Base-by-base conservation (phyloP, 495 filamentous ascomycete genomes). In the Tuber brumale region DNA sequence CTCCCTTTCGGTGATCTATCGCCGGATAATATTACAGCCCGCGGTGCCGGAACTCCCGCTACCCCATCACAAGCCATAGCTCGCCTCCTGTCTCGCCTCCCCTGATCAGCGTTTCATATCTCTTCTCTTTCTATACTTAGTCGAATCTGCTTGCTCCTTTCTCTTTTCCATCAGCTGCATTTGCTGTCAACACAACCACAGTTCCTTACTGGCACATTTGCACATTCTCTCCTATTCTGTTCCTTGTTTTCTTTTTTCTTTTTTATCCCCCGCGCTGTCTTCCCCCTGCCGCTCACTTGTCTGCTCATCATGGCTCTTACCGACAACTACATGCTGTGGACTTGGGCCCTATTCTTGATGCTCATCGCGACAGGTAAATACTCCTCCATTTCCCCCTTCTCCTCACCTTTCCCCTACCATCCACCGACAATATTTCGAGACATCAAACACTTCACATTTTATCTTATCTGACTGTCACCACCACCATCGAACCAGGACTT, bases 311-410 rank as follows among this genome's bases (percentile, higher is more conserved):
- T 81, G 75, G 76, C 72, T 70, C 70, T 81, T 70, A 74, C 76
- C 37, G 76, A 83, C 57, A 81, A 75, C 74, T 94, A 93, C 86
- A 81, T 97, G 76, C 88, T 97, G 84, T 97, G 94, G 87, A 88
- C 89, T 75, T 83, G 92, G 72, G 86, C 88, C 77, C 87, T 95
- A 82, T 81, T 88, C 42, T 85, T 90, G 78, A 86, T 94, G 80
- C 77, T 93, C 72, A 81, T 87, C 72, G 87, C 88, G 37, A 90
- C 89, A 35, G 87, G 90, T 92, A 86, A 76, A 85, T 84, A 77
- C 69, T 75, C 72, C 51, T 46, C 51, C n/a, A 31, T 61, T 61
- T 74, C 77, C 66, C 72, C 75, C 71, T 76, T 76, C 73, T 66
- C 61, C 75, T 51, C 43, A 46, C 69, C 48, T 71, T 39, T n/a